Base-by-base conservation (phyloP, 1,139 yeast genomes). In the Diutina catenulata region DNA sequence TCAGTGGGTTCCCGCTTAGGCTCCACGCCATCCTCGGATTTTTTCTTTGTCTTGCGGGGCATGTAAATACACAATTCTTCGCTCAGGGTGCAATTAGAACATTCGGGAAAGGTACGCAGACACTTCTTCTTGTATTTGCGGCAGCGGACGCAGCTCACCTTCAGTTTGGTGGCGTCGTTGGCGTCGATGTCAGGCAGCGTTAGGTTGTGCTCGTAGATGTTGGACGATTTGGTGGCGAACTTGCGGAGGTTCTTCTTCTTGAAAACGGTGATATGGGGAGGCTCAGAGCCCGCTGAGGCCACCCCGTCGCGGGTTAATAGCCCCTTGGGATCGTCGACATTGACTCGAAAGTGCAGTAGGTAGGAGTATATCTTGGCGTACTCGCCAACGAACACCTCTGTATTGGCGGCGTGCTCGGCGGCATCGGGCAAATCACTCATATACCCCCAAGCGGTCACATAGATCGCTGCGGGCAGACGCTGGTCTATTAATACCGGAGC, bases 111-210 rank as follows among this genome's bases (percentile, higher is more conserved):
- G 10, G 14, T 24, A 4, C 35, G 15, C 35, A 31, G 35, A 21
- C 35, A 31, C 25, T 31, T 31, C 26, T 31, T 31, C 21, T 31
- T 31, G 35, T 31, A 31, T 13, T 31, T 31, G 18, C 35, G 35
- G 25, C 35, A 31, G 9, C 35, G 24, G 11, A 31, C 23, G 21
- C 35, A 31, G 15, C 25, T 21, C 35, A 31, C 35, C 18, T 31
- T 31, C 35, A 31, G 35, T 25, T 31, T 31, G 19, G 14, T 16
- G 10, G n/a, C 10, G 35, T 31, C 35, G 13, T 31, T 31, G 9
- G 20, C 25, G 25, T 31, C 35, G 18, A 31, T 14, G 13, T 31
- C 35, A 21, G 35, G 35, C 35, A 31, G 25, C 10, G 35, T 31
- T 18, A 31, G 21, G 18, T 31, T 31, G 13, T 31, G 35, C 14